Percentiles rank a stretch among this genome's conserved stretches.
phyloP scores from a whole-genome alignment of 305 asterid species.

The Fraxinus baroniana region DNA sequence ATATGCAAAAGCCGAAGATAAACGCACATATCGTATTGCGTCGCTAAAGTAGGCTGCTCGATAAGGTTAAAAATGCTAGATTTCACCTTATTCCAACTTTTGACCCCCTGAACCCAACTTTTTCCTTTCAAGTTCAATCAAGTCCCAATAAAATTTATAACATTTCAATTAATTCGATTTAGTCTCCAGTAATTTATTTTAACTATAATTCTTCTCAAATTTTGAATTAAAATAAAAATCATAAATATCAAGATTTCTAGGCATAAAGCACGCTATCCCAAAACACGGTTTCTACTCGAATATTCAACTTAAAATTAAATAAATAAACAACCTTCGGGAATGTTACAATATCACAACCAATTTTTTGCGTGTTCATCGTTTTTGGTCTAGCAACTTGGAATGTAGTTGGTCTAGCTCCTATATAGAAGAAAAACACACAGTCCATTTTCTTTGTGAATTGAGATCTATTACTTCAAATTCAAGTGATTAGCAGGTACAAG shows the following conservation, averaged over 20 bases:
- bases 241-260: background rate
- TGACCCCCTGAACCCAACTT: background rate
- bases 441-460: background rate
- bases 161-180: background rate
- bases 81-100: background rate
- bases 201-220: background rate
- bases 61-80: background rate
- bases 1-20: background rate
- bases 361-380: background rate
- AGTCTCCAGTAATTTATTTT: background rate
- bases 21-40: too few species aligned
- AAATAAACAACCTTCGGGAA: background rate
- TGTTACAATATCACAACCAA: background rate
- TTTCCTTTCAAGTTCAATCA: background rate
- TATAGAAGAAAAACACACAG: background rate
- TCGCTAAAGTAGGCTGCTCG: background rate
- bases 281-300: background rate
- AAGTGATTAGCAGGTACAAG: background rate
- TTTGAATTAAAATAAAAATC: background rate
- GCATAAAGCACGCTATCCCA: background rate
- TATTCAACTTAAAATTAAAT: background rate
- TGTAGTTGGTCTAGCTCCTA: background rate
- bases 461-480: background rate
- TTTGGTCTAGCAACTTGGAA: background rate
- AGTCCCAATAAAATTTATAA: background rate